Evolutionary conservation across 371 early-diverging fungal genomes (phyloP).

Genomic region (Phascolomyces articulosus): DNA sequence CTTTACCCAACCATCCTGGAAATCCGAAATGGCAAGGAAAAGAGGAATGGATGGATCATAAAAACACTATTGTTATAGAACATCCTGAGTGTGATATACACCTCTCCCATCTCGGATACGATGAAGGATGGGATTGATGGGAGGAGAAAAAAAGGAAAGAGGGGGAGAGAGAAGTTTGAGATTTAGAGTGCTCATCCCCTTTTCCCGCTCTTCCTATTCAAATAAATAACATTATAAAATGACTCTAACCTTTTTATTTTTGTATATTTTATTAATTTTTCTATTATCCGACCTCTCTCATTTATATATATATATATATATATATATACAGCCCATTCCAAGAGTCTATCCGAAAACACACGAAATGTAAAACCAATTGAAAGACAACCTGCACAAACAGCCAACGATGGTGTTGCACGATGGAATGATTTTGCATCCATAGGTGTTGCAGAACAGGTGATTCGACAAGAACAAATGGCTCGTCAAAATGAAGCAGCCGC

Average conservation of each 20-base stretch:
- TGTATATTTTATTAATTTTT: too few species aligned
- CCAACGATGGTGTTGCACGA: not conserved
- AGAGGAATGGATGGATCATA: conserved; percentile 17
- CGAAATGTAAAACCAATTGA: not conserved
- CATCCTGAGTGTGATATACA: not conserved
- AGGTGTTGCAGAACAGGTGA: not conserved
- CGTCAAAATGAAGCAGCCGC: not conserved
- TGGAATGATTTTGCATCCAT: not conserved
- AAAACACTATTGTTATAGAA: not conserved
- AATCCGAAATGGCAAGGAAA: not conserved
- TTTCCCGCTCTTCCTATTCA: not conserved
- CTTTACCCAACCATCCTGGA: conserved; percentile 4
- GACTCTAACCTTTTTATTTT: not conserved
- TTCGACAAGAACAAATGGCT: not conserved
- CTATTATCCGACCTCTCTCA: too few species aligned
- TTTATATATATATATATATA: too few species aligned
- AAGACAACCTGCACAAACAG: not conserved
- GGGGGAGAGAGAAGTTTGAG: too few species aligned
- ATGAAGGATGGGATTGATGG: conserved; percentile 2
- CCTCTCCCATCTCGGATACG: not conserved
- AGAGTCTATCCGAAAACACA: not conserved
- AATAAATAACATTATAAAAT: too few species aligned
- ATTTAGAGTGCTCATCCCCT: too few species aligned
- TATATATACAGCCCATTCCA: not conserved
- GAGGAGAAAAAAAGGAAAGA: too few species aligned